Percentiles rank a stretch among this genome's conserved stretches.
Conservation (phyloP, 2,329 filamentous ascomycete genomes). For the Colletotrichum liriopes region DNA sequence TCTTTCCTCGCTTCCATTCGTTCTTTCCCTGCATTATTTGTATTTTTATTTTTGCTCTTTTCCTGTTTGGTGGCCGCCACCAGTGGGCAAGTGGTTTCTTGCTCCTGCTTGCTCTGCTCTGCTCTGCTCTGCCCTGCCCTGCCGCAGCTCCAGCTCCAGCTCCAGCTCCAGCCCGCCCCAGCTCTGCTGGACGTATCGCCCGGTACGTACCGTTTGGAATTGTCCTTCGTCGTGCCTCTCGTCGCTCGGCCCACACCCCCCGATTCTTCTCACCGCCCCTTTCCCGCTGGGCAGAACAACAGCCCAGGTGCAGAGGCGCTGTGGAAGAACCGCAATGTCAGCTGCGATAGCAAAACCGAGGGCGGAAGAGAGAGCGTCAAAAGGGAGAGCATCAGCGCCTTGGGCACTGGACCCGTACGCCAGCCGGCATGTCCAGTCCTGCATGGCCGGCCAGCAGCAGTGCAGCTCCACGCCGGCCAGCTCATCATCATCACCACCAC, state of each 20-base stretch:
- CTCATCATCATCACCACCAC: constrained; percentile 34
- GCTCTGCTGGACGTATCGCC: no score
- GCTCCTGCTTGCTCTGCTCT: neutral
- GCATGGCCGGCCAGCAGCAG: neutral
- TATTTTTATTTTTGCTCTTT: neutral
- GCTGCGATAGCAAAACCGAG: neutral
- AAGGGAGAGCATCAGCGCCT: neutral
- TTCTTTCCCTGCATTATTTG: constrained; percentile 8
- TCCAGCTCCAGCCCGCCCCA: neutral
- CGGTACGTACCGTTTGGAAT: constrained; percentile 3
- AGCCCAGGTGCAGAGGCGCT: constrained; percentile 14
- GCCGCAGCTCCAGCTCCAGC: neutral
- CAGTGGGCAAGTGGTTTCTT: neutral
- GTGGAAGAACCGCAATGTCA: constrained; percentile 10
- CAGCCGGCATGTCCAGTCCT: constrained; percentile 9
- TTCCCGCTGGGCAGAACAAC: constrained; percentile 24
- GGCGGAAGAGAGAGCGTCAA: neutral
- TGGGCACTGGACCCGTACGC: neutral
- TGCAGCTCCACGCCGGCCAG: constrained; percentile 23
- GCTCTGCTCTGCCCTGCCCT: neutral
- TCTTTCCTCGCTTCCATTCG: constrained; percentile 41
- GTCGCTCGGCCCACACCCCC: constrained; percentile 37
- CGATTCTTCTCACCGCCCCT: constrained; percentile 37
- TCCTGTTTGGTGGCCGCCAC: neutral
- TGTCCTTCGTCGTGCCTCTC: constrained; percentile 10